Evolutionary conservation across 2,329 filamentous ascomycete species (phyloP).

Genomic region (Claviceps cyperi): DNA sequence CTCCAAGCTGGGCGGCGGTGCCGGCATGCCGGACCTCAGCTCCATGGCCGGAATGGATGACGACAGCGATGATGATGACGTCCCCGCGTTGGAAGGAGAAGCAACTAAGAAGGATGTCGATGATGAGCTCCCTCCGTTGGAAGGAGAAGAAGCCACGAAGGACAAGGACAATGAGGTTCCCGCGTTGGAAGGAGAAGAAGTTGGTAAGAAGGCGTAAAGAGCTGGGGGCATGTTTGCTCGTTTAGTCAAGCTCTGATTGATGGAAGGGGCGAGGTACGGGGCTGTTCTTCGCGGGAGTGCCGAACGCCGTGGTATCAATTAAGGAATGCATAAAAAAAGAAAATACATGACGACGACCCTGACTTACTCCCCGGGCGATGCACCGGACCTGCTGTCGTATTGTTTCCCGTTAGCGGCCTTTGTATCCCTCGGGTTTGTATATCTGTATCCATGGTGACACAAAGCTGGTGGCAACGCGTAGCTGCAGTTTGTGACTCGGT

Average conservation of each 20-base stretch:
- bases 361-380: not conserved
- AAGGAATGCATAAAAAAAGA: not conserved
- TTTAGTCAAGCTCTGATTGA: not conserved
- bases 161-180: slow-evolving; percentile 57
- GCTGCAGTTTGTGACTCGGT: too few relatives aligned
- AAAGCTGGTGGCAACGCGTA: too few relatives aligned
- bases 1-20: slow-evolving; percentile 63
- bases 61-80: slow-evolving; percentile 43
- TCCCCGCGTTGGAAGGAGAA: slow-evolving; percentile 56
- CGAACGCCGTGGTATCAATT: not conserved
- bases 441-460: not conserved
- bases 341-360: not conserved
- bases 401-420: not conserved
- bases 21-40: slow-evolving; percentile 15
- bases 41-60: slow-evolving; percentile 36
- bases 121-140: slow-evolving; percentile 61
- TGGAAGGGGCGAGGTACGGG: not conserved
- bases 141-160: slow-evolving; percentile 30
- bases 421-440: too few relatives aligned
- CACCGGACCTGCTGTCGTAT: not conserved
- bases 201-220: slow-evolving; percentile 24
- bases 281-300: too few relatives aligned
- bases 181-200: slow-evolving; percentile 43
- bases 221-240: not conserved
- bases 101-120: slow-evolving; percentile 34